Base-by-base conservation (phyloP, 805 yeast genomes). In the Sungouiozyma intestinalis region DNA sequence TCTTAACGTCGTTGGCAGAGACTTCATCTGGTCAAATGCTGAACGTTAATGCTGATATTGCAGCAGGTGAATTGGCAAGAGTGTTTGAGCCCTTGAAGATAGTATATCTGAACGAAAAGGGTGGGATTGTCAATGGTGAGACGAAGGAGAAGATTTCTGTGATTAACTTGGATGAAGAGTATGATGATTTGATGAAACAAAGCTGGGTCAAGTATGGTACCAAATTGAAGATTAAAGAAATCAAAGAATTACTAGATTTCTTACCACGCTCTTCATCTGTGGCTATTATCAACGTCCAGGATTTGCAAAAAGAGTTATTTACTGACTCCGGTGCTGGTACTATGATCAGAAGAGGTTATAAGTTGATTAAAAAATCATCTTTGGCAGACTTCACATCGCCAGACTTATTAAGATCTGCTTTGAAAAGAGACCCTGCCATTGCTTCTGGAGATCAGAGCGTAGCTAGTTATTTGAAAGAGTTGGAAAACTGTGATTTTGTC, bases 241-340 rank as follows among this genome's bases (percentile, higher is more conserved):
- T 92, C 64, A 87, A 85, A 64, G 98, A 92, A 57, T 74, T 92
- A 59, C 76, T 92, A 60, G 90, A 85, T 67, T 88, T 82, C 61
- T 74, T 92, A 62, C 99, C 99, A 46, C 80, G 97, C 64, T 85
- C 97, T 3, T 87, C 97, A 1, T 87, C 97, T 3, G 99, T 92
- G 39, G 98, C 99, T 36, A 92, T 92, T 61, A 92, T 92, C 55
- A 85, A 90, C 52, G 97, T 92, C 36, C 77, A 85, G 55, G 97
- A 92, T 62, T 74, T 92, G 57, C 97, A 92, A 68, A 92, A 90
- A 63, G 99, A 92, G 66, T 76, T 92, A 58, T 92, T 92, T 68
- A 92, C 99, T 34, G 98, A 92, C 64, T 83, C 95, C 15, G 99
- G 99, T 65, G 99, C 98, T 24, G 99, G 99, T 60, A 92, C 99